Percentiles rank a stretch among this genome's conserved stretches.
phyloP scores from a whole-genome alignment of 2,329 filamentous ascomycete genomes.

The Ramularia endophylla region DNA sequence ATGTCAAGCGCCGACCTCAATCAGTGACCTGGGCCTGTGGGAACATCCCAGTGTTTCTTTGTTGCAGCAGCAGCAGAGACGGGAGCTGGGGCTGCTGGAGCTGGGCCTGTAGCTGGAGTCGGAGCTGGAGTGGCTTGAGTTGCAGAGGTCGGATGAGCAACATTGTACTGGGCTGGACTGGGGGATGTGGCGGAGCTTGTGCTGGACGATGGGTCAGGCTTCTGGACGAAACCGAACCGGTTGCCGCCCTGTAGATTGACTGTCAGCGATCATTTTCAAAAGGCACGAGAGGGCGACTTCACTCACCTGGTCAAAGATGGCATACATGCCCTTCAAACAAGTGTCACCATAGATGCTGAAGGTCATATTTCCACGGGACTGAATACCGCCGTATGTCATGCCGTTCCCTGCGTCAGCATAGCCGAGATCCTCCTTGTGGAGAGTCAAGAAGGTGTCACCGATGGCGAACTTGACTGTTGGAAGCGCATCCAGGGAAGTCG shows the following conservation, averaged over 20 bases:
- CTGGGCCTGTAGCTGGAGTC: too few species aligned
- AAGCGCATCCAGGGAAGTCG: conserved; percentile 46
- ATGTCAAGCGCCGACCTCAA: too few species aligned
- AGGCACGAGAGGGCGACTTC: background rate
- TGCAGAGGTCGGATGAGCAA: too few species aligned
- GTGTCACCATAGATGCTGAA: conserved; percentile 62
- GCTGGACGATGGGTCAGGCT: conserved; percentile 2
- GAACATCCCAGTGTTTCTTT: too few species aligned
- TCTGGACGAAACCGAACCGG: conserved; percentile 55
- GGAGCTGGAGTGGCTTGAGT: too few species aligned
- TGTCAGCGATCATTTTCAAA: background rate
- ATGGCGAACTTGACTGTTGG: conserved; percentile 59
- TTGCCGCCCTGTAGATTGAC: conserved; percentile 37
- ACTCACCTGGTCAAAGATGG: conserved; percentile 54
- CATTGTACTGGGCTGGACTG: too few species aligned
- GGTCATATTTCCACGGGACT: conserved; percentile 52
- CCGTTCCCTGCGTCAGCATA: conserved; percentile 52
- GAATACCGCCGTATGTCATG: conserved; percentile 59
- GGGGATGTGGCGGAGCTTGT: too few species aligned
- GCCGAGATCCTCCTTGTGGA: conserved; percentile 58
- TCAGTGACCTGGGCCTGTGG: too few species aligned
- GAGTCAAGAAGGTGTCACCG: conserved; percentile 53
- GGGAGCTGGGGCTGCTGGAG: too few species aligned
- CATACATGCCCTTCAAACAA: conserved; percentile 61
- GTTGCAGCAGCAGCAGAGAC: too few species aligned